A percentile compares a stretch with the other conserved stretches of the same genome.
phyloP scores from a whole-genome alignment of 1,284 basidiomycete genomes.

The Heliocybe sulcata region DNA sequence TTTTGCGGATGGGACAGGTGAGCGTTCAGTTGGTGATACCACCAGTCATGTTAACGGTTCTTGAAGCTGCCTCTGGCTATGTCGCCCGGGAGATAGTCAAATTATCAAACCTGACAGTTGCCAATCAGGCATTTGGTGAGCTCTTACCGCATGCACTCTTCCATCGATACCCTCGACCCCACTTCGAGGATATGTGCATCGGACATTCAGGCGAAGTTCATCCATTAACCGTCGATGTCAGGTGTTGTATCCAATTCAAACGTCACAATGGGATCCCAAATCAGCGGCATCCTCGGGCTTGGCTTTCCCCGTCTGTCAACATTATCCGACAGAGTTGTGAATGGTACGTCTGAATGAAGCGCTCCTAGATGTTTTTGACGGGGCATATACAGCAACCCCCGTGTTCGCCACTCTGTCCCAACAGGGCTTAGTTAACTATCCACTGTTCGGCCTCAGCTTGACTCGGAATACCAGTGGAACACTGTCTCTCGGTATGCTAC shows the following conservation, averaged over 20 bases:
- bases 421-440: conserved; percentile 60
- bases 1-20: conserved; percentile 65
- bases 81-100: conserved; percentile 56
- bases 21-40: conserved; percentile 16
- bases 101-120: conserved; percentile 48
- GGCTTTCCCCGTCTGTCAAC: conserved; percentile 68
- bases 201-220: too few relatives aligned
- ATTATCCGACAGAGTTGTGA: conserved; percentile 37
- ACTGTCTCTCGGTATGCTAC: conserved; percentile 48
- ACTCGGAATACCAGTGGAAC: conserved; percentile 52
- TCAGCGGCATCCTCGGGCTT: conserved; percentile 66
- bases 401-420: conserved; percentile 57
- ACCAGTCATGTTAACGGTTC: too few relatives aligned
- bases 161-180: too few relatives aligned
- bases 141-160: too few relatives aligned
- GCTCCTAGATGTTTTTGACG: conserved; percentile 1
- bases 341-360: conserved; percentile 35
- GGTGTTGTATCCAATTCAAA: conserved; percentile 57
- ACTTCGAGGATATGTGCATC: too few relatives aligned
- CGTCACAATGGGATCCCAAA: conserved; percentile 49
- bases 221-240: conserved; percentile 17
- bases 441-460: conserved; percentile 64
- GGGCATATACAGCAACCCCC: conserved; percentile 42
- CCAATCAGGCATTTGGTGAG: conserved; percentile 61
- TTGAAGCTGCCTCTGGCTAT: conserved; percentile 56